These are phyloP conservation scores for Sarocladium brachiariae DNA, from an alignment of 2,329 filamentous ascomycete genomes.

Conservation along the genomic window DNA sequence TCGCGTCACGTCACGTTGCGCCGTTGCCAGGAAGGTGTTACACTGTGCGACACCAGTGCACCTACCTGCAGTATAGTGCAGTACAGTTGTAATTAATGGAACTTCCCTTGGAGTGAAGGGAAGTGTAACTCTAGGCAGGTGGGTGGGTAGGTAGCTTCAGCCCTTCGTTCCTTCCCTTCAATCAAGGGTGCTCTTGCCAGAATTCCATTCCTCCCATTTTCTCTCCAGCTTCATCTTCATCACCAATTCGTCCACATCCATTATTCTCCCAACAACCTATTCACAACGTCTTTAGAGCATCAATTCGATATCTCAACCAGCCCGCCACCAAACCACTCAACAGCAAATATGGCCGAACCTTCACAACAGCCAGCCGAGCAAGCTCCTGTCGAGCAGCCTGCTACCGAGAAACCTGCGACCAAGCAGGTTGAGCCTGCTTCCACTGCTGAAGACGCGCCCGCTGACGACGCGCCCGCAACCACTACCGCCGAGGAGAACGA, in stretches of 20 bases:
- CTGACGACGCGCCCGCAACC: background rate
- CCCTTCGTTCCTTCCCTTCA: background rate
- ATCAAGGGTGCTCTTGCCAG: background rate
- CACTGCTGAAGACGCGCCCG: conserved; percentile 2
- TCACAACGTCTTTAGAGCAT: background rate
- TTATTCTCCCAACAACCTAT: background rate
- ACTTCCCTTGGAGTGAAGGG: background rate
- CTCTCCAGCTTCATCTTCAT: background rate
- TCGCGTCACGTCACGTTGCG: background rate
- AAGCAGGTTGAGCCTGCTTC: conserved; percentile 9
- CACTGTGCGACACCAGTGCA: background rate
- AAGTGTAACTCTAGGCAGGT: background rate
- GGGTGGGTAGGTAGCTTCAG: background rate
- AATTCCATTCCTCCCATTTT: background rate
- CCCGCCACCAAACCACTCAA: background rate
- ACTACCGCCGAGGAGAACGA: conserved; percentile 5
- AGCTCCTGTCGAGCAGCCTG: background rate
- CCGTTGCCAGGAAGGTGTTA: background rate
- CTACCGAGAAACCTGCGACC: background rate
- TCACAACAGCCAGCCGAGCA: conserved; percentile 18
- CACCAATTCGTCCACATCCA: background rate
- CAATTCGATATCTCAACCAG: background rate
- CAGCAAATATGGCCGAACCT: conserved; percentile 22
- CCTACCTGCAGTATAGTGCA: background rate
- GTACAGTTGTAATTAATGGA: too few relatives aligned